Conservation (phyloP, 129 eudicot species). For the Dittrichia graveolens region DNA sequence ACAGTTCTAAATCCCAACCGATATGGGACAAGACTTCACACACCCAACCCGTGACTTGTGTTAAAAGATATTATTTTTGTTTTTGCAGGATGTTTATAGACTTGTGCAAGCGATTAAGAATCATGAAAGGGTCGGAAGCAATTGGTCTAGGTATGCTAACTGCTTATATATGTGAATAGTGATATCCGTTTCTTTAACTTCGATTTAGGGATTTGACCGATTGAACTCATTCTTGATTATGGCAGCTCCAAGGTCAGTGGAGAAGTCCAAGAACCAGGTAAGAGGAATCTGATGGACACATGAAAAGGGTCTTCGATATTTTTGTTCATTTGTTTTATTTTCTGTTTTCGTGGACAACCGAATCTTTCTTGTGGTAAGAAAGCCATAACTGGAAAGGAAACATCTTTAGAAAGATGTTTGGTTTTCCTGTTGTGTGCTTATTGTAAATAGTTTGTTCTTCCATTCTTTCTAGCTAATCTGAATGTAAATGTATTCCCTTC, state of each 20-base stretch:
- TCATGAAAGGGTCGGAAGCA: slow-evolving; percentile 97
- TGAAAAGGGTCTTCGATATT: slow-evolving; percentile 20
- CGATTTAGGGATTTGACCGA: neutral
- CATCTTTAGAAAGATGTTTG: slow-evolving; percentile 37
- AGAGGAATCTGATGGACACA: slow-evolving; percentile 29
- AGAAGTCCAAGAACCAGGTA: slow-evolving; percentile 49
- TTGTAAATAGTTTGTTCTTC: slow-evolving; percentile 24
- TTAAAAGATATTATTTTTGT: slow-evolving; percentile 10
- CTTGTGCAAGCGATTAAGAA: slow-evolving; percentile 85
- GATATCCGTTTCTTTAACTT: slow-evolving; percentile 10
- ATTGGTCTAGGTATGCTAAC: slow-evolving; percentile 77
- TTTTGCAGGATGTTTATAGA: slow-evolving; percentile 78
- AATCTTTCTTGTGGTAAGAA: slow-evolving; percentile 18
- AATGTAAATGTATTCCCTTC: slow-evolving; percentile 19
- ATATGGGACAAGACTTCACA: neutral
- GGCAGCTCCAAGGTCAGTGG: slow-evolving; percentile 80
- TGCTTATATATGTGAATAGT: neutral
- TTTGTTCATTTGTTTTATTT: slow-evolving; percentile 4
- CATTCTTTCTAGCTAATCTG: neutral
- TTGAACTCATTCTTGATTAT: slow-evolving; percentile 8
- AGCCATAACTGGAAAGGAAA: slow-evolving; percentile 38
- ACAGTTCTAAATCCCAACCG: no score
- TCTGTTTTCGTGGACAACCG: slow-evolving; percentile 27
- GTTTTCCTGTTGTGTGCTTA: slow-evolving; percentile 30
- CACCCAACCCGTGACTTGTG: neutral